Percentiles rank a stretch among this genome's conserved stretches.
Evolutionary conservation across 257 asterid genomes (phyloP).

Genomic region (Leptodermis oblonga): DNA sequence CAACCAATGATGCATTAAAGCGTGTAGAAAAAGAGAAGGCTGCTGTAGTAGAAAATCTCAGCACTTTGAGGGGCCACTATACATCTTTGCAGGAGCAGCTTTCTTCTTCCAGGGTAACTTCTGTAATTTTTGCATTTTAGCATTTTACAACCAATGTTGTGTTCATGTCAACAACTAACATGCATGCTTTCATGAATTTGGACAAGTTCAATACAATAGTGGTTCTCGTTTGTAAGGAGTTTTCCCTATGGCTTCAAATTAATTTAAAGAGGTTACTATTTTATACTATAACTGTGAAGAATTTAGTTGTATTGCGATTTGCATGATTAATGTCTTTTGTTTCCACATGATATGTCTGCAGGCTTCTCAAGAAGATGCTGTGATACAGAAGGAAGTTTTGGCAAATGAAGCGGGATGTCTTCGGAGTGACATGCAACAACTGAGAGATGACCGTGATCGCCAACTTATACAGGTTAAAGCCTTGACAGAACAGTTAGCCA

Average conservation of each 20-base stretch:
- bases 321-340: neutral
- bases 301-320: neutral
- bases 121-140: neutral
- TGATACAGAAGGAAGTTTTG: constrained; percentile 68
- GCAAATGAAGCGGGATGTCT: constrained; percentile 62
- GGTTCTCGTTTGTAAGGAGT: neutral
- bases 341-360: constrained; percentile 11
- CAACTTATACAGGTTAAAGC: constrained; percentile 50
- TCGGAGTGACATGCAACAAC: constrained; percentile 71
- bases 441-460: constrained; percentile 78
- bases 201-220: neutral
- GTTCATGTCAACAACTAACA: neutral
- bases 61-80: constrained; percentile 76
- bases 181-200: neutral
- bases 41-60: constrained; percentile 68
- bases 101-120: constrained; percentile 56
- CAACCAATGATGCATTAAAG: constrained; percentile 58
- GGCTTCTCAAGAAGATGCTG: constrained; percentile 70
- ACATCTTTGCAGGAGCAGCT: constrained; percentile 89
- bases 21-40: constrained; percentile 82
- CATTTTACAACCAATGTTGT: neutral
- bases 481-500: constrained; percentile 50
- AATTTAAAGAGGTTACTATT: neutral
- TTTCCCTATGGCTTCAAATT: neutral
- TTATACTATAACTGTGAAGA: neutral